These are phyloP conservation scores for Clavispora fructus DNA, from an alignment of 805 yeast species.

Conservation along the genomic window DNA sequence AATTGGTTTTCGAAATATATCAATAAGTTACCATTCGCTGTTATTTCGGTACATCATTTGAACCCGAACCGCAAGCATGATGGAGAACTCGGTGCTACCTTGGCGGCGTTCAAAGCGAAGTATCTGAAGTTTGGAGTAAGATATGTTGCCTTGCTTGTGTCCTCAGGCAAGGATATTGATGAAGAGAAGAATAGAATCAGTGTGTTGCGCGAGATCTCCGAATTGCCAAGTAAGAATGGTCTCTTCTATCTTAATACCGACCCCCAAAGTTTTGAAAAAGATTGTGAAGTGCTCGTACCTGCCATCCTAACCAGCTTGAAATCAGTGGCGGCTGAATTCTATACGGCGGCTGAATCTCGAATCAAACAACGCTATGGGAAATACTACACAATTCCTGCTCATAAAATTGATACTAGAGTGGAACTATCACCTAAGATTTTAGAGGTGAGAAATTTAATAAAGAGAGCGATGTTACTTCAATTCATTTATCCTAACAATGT, in stretches of 20 bases:
- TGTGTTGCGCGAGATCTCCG: slow-evolving; percentile 22
- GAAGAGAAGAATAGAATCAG: slow-evolving; percentile 20
- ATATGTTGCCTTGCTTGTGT: slow-evolving; percentile 22
- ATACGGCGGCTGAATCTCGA: slow-evolving; percentile 24
- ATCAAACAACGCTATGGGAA: slow-evolving; percentile 32
- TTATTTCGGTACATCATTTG: slow-evolving; percentile 17
- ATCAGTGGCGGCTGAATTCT: slow-evolving; percentile 27
- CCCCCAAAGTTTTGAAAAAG: slow-evolving; percentile 16
- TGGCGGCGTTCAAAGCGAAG: slow-evolving; percentile 9
- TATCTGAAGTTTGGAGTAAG: slow-evolving; percentile 9
- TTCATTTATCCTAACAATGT: slow-evolving; percentile 29
- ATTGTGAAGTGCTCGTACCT: slow-evolving; percentile 26
- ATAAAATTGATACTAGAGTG: slow-evolving; percentile 21
- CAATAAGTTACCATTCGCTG: slow-evolving; percentile 27
- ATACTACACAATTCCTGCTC: slow-evolving; percentile 31
- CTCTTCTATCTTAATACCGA: slow-evolving; percentile 20
- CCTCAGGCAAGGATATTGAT: slow-evolving; percentile 7
- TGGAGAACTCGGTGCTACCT: slow-evolving; percentile 9
- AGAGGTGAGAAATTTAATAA: slow-evolving; percentile 34
- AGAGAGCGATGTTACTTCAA: slow-evolving; percentile 31
- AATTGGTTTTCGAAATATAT: slow-evolving; percentile 35
- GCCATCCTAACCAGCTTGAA: slow-evolving; percentile 28
- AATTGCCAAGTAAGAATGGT: slow-evolving; percentile 27
- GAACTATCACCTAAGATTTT: slow-evolving; percentile 32
- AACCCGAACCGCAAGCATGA: slow-evolving; percentile 12